Evolutionary conservation across 2,329 filamentous ascomycete genomes (phyloP), one percentile per base, ranked within the genome.

Genomic region (Fusarium sp.): DNA sequence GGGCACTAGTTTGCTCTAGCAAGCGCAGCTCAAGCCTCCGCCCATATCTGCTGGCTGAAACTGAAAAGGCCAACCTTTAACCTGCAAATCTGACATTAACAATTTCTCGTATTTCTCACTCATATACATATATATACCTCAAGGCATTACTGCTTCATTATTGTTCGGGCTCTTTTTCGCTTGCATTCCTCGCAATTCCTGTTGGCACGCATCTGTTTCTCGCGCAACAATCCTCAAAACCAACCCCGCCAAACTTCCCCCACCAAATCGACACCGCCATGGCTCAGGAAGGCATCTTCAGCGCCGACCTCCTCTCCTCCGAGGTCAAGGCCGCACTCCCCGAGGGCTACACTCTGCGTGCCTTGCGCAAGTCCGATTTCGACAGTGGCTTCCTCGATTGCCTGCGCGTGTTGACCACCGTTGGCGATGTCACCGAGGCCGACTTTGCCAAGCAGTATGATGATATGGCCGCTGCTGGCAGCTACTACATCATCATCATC

Each of bases 401-500:
- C 58, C 82, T 99, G 63, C 87, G 92, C 41, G 93, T 97, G 33
- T 82, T 99, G 70, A 98, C 95, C 3, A 95, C 91, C 8, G 94
- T 98, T 21, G 95, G 95, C 63, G 92, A 97, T 59, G 89, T 97
- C 67, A 84, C 82, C 43, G 84, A 90, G 73, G 84, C 86, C 57
- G 83, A 86, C 58, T 98, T 94, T 81, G 83, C 87, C 68, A 82
- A 89, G 73, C 88, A 92, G 56, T 98, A 91, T 77, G 86, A 93
- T 65, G 93, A 89, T 84, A 93, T 97, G 81, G 80, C 83, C 39
- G 80, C 82, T 46, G 87, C 89, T 70, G 87, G 87, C 60, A 89
- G 88, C 58, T 97, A 98, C 81, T 97, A 91, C 76, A 82, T 97
- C 54, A 81, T 98, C 29, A 91, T 94, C 60, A 89, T 98, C 49